Base-by-base conservation (phyloP, 345 rosid genomes). In the Brassica incana region DNA sequence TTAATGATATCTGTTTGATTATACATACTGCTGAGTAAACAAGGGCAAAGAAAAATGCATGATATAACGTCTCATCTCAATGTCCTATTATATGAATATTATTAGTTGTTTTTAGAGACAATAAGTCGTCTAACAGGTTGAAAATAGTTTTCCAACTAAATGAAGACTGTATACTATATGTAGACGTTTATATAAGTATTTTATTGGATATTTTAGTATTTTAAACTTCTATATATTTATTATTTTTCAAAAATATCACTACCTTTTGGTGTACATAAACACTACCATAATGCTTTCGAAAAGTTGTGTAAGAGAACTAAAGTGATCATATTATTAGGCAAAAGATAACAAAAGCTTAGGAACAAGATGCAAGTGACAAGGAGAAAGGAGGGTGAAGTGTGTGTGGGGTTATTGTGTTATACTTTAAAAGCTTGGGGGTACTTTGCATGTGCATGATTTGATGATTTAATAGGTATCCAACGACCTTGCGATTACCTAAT, bases 361-460 rank as follows among this genome's bases (percentile, higher is more conserved):
- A 67, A 76, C 83, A 81, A 81, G 77, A 76, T 43, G 77, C 73
- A 71, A 71, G 43, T 18, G 83, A 71, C 83, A 81, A 80, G 67
- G 65, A 71, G 69, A 71, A 80, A 71, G n/a, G 40, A 65, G 68
- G 40, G 54, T 30, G 27, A 64, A 63, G 29, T 70, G 40, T 56
- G 29, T 70, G 83, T 70, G 64, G 76, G 80, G 76, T 58, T 58
- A 18, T 38, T 69, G 64, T 72, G 77, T 64, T 58, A 23, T 35
- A 50, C 62, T 67, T 38, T 10, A 74, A 14, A 67, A 61, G 27
- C 65, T 63, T 63, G 65, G 14, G 78, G 79, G 54, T 75, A 71
- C 52, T 58, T 54, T 58, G 83, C 83, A 80, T 76, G 83, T 80
- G 83, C 45, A 76, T 80, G 69, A 77, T 48, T 23, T 36, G 8